Evolutionary conservation across 2,329 filamentous ascomycete species (phyloP).

Genomic region (Biscogniauxia sp.): DNA sequence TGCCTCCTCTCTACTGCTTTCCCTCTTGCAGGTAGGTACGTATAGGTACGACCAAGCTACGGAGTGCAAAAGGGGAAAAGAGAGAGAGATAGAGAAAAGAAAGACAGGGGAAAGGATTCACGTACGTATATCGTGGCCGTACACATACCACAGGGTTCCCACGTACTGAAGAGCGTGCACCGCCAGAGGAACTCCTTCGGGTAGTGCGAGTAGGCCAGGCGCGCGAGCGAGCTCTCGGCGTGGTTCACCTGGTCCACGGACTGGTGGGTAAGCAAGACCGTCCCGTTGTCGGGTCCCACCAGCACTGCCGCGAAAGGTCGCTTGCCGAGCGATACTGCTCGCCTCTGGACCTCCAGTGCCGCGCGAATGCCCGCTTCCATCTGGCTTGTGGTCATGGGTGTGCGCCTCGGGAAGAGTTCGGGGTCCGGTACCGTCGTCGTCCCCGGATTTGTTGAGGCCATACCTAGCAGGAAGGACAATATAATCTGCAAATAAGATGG

Average conservation of each 20-base stretch:
- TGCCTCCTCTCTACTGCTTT: no score
- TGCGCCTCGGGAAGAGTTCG: slow-evolving; percentile 36
- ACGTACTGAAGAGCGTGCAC: slow-evolving; percentile 51
- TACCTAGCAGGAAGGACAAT: no score
- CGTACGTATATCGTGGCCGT: slow-evolving; percentile 29
- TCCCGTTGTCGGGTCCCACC: slow-evolving; percentile 48
- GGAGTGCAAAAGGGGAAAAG: background rate
- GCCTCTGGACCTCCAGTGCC: slow-evolving; percentile 41
- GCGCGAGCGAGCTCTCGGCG: slow-evolving; percentile 49
- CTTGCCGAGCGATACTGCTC: slow-evolving; percentile 44
- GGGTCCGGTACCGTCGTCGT: slow-evolving; percentile 18
- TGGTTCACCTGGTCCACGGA: slow-evolving; percentile 53
- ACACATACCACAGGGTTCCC: slow-evolving; percentile 57
- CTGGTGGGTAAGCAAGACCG: slow-evolving; percentile 46
- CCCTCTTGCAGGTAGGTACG: no score
- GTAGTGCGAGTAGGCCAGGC: slow-evolving; percentile 47
- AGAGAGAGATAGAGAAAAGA: no score
- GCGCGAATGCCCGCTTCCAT: slow-evolving; percentile 38
- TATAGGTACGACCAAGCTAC: no score
- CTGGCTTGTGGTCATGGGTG: slow-evolving; percentile 36
- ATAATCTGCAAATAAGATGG: no score
- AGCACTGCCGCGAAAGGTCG: slow-evolving; percentile 49
- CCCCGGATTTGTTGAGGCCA: background rate
- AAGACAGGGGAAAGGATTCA: no score
- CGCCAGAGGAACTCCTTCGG: slow-evolving; percentile 45